phyloP scores from a whole-genome alignment of 2,329 filamentous ascomycete genomes.

The Pseudogymnoascus sp. region DNA sequence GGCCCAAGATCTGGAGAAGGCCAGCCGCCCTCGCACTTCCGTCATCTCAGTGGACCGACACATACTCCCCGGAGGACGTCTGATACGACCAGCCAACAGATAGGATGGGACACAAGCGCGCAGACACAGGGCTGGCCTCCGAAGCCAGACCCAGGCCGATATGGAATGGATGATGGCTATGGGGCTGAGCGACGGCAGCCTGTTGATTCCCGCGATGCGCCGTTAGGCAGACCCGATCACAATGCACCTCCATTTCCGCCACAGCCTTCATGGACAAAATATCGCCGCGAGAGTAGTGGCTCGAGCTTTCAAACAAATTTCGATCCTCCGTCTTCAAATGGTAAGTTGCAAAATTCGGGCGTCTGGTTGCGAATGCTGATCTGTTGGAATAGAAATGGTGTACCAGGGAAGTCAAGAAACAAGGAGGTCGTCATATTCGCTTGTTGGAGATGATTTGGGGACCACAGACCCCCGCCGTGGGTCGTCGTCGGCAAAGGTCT shows the following conservation, averaged over 20 bases:
- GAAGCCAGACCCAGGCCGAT: not conserved
- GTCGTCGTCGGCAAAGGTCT: not conserved
- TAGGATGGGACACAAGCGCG: not conserved
- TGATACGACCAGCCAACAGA: not conserved
- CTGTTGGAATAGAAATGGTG: not conserved
- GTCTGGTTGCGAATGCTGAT: not conserved
- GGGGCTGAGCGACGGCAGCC: slow-evolving; percentile 8
- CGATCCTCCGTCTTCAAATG: not conserved
- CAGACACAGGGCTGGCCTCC: not conserved
- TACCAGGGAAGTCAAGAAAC: not conserved
- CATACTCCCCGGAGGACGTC: not conserved
- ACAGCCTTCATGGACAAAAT: not conserved
- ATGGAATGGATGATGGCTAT: not conserved
- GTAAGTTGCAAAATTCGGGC: not conserved
- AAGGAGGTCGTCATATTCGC: not conserved
- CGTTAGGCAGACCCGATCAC: not conserved
- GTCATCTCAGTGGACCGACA: not conserved
- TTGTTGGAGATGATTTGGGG: not conserved
- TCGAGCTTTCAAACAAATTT: not conserved
- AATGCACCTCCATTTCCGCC: not conserved
- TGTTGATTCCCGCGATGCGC: not conserved
- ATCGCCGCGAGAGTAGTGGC: not conserved
- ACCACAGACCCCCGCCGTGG: not conserved
- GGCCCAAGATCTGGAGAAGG: not conserved
- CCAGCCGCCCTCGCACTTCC: not conserved